These are phyloP conservation scores for Blastobotrys petasosporus DNA, from an alignment of 1,139 yeast genomes.

Conservation along the genomic window DNA sequence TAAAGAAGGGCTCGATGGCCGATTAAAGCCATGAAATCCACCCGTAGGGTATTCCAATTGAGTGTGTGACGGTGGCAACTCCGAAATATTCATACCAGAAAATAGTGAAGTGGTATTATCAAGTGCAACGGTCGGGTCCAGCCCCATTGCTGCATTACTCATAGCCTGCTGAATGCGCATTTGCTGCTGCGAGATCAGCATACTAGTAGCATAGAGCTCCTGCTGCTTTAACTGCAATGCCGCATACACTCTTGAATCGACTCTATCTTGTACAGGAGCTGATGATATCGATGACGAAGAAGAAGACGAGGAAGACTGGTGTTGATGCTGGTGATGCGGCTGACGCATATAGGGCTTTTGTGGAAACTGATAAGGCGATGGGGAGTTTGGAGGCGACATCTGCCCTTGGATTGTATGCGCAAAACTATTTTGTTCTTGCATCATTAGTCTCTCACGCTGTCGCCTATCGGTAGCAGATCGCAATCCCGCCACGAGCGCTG, in stretches of 20 bases:
- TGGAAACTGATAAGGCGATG: slow-evolving; percentile 13
- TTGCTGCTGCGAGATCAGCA: slow-evolving; percentile 33
- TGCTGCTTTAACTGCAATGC: slow-evolving; percentile 36
- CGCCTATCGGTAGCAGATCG: slow-evolving; percentile 32
- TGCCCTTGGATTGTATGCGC: slow-evolving; percentile 14
- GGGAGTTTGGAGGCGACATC: slow-evolving; percentile 15
- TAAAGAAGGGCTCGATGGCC: slow-evolving; percentile 25
- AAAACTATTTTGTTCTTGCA: not conserved
- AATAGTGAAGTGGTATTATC: not conserved
- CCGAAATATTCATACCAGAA: not conserved
- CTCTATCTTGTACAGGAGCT: slow-evolving; percentile 1
- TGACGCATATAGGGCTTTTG: not conserved
- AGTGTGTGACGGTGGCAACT: not conserved
- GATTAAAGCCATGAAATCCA: not conserved
- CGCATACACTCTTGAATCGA: slow-evolving; percentile 10
- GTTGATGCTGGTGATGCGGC: slow-evolving; percentile 11
- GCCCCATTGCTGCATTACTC: slow-evolving; percentile 23
- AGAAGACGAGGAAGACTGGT: slow-evolving; percentile 9
- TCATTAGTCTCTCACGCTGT: slow-evolving; percentile 16
- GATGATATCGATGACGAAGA: slow-evolving; percentile 7
- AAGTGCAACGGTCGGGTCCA: not conserved
- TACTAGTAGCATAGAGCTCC: slow-evolving; percentile 32
- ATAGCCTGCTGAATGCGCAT: slow-evolving; percentile 32
- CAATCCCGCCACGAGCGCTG: slow-evolving; percentile 31
- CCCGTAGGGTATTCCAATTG: not conserved